Evolutionary conservation across 1,284 basidiomycete genomes (phyloP), one percentile per base, ranked within the genome.

Genomic region (Cerrena zonata): DNA sequence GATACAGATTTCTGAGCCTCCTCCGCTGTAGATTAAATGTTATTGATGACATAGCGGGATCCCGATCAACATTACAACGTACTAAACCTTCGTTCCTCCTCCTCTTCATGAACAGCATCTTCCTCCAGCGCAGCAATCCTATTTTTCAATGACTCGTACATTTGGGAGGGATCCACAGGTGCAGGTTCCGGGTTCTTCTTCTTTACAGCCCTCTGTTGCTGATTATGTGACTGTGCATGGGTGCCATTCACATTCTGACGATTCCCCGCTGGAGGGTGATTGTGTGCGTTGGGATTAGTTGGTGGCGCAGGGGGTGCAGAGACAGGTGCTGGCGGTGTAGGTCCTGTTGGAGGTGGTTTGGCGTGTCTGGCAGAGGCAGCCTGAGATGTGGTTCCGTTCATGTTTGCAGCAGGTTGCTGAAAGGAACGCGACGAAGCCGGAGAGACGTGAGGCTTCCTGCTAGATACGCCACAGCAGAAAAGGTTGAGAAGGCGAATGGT

Each of bases 71-170:
- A 39, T 36, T 47, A 45, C 47, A 48, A 75, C 82, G 62, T 60
- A 89, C 88, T 78, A 58, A 82, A 87, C 62, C 74, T 73, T 55
- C 76, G 72, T 64, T 90, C 88, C 67, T 91, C 88, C 66, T 91
- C 88, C 63, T 89, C 88, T 61, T 88, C 86, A 39, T 88, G 72
- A 5, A 86, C 84, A 60, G 88, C 84, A 62, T 89, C 88, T 66
- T 90, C 89, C 62, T 91, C 88, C 58, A 91, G 69, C 42, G 85
- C 88, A 4, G 89, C 87, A 68, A 91, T 91, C 66, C 87, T 76
- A 66, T 75, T 91, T 78, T 85, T 89, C 60, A 91, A 72, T 53
- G 82, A 87, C 67, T 91, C 88, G 64, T 90, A 90, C 85, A 91
- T 88, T 46, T 82, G 77, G 4, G 82, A 84, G 47, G 87, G 87